Percentiles rank a stretch among this genome's conserved stretches.
These are phyloP conservation scores for Colletotrichum melonis DNA, from an alignment of 2,329 filamentous ascomycete genomes.

Conservation along the genomic window DNA sequence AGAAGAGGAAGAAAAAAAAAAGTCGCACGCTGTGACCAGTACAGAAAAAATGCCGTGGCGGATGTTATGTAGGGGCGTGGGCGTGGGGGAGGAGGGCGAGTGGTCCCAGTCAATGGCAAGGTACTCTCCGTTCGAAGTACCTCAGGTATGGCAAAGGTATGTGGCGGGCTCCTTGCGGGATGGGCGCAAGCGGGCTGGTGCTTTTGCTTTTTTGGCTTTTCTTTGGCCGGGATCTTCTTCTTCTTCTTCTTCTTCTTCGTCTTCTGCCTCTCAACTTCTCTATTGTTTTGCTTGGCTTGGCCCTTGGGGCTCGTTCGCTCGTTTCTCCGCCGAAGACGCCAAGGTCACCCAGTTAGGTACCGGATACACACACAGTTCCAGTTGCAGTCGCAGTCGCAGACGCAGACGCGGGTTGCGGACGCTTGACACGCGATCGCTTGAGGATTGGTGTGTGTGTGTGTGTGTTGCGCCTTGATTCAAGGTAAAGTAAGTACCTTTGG, in stretches of 20 bases:
- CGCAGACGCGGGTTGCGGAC: slow-evolving; percentile 17
- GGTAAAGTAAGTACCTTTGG: too few species aligned
- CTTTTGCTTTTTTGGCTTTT: background rate
- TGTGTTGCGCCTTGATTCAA: background rate
- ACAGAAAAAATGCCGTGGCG: slow-evolving; percentile 27
- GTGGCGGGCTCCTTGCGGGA: slow-evolving; percentile 29
- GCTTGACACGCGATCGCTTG: slow-evolving; percentile 24
- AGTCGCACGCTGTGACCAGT: slow-evolving; percentile 30
- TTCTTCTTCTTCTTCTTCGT: background rate
- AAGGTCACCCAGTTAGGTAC: slow-evolving; percentile 1
- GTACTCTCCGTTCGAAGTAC: too few species aligned
- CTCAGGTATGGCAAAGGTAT: background rate
- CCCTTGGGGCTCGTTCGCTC: slow-evolving; percentile 9
- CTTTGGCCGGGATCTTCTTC: background rate
- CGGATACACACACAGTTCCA: slow-evolving; percentile 17
- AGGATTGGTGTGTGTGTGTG: background rate
- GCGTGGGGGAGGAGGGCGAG: background rate
- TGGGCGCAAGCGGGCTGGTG: slow-evolving; percentile 30
- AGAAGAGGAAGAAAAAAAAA: background rate
- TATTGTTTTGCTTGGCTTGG: background rate
- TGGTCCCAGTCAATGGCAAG: background rate
- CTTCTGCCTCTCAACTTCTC: background rate
- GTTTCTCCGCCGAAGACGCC: slow-evolving; percentile 32
- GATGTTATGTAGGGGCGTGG: slow-evolving; percentile 32
- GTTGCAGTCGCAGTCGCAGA: slow-evolving; percentile 2